A percentile compares a stretch with the other conserved stretches of the same genome.
Evolutionary conservation across 495 filamentous ascomycete genomes (phyloP).

Genomic region (Talaromyces adpressus): DNA sequence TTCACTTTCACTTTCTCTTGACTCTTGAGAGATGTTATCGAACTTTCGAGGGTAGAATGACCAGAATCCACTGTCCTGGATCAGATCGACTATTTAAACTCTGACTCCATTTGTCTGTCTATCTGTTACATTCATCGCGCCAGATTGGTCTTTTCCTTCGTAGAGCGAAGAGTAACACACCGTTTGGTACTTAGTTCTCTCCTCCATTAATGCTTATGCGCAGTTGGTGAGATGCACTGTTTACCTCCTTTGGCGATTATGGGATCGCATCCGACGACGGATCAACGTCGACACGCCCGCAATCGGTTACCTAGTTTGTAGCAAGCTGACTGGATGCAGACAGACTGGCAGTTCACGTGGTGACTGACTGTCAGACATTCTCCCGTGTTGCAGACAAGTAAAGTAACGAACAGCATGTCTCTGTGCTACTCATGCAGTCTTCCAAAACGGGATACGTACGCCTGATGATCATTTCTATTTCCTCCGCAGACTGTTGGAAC

Average conservation of each 20-base stretch:
- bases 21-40: not conserved
- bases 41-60: not conserved
- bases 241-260: not conserved
- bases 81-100: not conserved
- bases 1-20: too few relatives aligned
- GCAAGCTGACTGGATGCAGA: not conserved
- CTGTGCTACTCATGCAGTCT: too few relatives aligned
- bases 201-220: not conserved
- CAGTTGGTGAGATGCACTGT: not conserved
- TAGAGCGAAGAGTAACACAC: not conserved
- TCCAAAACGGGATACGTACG: not conserved
- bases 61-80: not conserved
- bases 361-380: not conserved
- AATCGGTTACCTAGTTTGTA: not conserved
- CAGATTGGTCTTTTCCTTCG: not conserved
- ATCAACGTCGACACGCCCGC: not conserved
- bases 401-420: too few relatives aligned
- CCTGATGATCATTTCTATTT: not conserved
- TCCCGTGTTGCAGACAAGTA: not conserved
- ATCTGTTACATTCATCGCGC: not conserved
- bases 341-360: not conserved
- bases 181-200: not conserved
- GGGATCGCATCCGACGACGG: not conserved
- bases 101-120: not conserved
- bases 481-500: not conserved